Evolutionary conservation across 257 asterid species (phyloP), one percentile per base, ranked within the genome.

Genomic region (Nicotiana obtusifolia): DNA sequence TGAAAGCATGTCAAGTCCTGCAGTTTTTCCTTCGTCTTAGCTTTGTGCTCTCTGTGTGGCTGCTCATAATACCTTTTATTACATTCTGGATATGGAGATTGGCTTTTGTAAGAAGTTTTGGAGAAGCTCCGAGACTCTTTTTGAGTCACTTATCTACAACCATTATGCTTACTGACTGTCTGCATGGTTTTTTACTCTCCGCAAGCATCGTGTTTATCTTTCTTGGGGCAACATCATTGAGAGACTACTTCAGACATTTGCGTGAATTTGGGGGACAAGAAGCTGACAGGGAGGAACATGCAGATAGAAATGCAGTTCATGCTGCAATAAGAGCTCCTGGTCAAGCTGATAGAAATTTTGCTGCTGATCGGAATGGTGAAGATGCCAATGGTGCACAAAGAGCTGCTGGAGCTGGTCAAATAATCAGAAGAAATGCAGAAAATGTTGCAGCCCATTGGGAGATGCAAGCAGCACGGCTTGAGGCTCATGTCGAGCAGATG

Each of bases 41-140:
- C 87, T 96, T 96, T 64, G 98, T 96, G 24, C 97, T 96, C 28
- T 91, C 97, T 26, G 98, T 96, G 83, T 96, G 99, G 99, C 98
- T 96, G 82, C 95, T 96, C 81, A 92, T 93, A 57, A 94, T 96
- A 65, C 99, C 99, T 1, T 96, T 96, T 49, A 94, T 96, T 82
- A 96, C 99, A 54, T 94, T 96, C 85, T 96, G 99, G 99, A 96
- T 96, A 84, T 96, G 99, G 99, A 91, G 98, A 52, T 82, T 96
- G 88, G 94, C 98, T 80, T 94, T 96, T 87, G 97, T 92, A 80
- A 91, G 97, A 88, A 94, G 97, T 82, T 89, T 96, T 76, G 90
- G 92, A 76, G 99, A 96, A 88, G 98, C 98, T 44, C 98, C 90
- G 52, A 88, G 95, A 80, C 92, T 96, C 28, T 93, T 94, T 82